phyloP scores from a whole-genome alignment of 2,329 filamentous ascomycete species.

The Penicillium griseofulvum region DNA sequence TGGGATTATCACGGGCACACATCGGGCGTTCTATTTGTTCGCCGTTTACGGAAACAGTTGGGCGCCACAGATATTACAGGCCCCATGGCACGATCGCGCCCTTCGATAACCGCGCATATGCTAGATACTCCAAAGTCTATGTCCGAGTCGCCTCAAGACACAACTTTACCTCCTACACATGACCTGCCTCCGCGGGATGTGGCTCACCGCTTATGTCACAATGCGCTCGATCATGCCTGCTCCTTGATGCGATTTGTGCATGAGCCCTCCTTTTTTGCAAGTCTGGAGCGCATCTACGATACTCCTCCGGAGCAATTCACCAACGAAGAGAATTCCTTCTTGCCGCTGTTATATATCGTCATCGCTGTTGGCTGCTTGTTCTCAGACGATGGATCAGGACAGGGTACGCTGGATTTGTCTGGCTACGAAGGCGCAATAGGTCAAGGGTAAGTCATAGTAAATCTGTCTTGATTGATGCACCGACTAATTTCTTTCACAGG shows the following conservation, averaged over 20 bases:
- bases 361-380: conserved; percentile 74
- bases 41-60: conserved; percentile 83
- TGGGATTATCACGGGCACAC: conserved; percentile 96
- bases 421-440: conserved; percentile 52
- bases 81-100: conserved; percentile 49
- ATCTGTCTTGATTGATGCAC: background rate
- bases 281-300: conserved; percentile 75
- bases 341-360: conserved; percentile 69
- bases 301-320: conserved; percentile 61
- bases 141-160: conserved; percentile 62
- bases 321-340: conserved; percentile 64
- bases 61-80: conserved; percentile 62
- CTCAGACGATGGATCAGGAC: conserved; percentile 53
- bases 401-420: conserved; percentile 45
- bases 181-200: conserved; percentile 67
- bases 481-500: conserved; percentile 41
- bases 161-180: conserved; percentile 53
- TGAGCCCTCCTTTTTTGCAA: conserved; percentile 73
- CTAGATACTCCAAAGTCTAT: conserved; percentile 69
- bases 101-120: conserved; percentile 50
- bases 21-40: conserved; percentile 84
- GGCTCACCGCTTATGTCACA: conserved; percentile 57
- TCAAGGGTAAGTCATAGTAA: conserved; percentile 50
- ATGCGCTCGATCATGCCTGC: conserved; percentile 62
- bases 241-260: conserved; percentile 72